Conservation (phyloP, 768 basidiomycete species). For the Lepiota venenata region DNA sequence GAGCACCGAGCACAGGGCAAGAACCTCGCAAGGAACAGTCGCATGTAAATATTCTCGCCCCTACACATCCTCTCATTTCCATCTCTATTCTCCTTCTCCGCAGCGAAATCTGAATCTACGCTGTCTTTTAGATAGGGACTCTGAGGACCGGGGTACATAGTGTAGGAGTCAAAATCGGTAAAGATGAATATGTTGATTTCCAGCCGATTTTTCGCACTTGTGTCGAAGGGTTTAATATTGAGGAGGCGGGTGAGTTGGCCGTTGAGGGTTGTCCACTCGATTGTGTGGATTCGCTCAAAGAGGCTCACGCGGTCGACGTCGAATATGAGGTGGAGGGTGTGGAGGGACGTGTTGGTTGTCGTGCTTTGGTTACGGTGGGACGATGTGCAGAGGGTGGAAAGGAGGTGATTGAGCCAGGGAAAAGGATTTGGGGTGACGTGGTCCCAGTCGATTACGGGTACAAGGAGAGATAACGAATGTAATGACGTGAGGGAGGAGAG, state of each 20-base stretch:
- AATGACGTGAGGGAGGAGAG: not conserved
- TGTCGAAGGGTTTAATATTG: not conserved
- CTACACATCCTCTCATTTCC: not conserved
- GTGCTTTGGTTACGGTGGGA: not conserved
- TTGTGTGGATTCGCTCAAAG: not conserved
- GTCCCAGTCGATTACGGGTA: constrained; percentile 9
- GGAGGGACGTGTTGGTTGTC: not conserved
- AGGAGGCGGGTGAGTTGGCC: constrained; percentile 5
- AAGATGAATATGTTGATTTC: constrained; percentile 10
- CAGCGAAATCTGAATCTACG: not conserved
- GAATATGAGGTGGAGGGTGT: constrained; percentile 7
- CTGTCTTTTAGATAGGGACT: not conserved
- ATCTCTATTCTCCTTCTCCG: too few species aligned
- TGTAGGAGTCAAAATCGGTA: not conserved
- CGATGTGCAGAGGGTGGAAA: not conserved
- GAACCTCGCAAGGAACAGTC: too few species aligned
- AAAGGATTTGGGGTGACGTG: not conserved
- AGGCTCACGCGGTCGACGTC: too few species aligned
- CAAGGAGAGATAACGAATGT: constrained; percentile 6
- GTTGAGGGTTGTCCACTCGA: constrained; percentile 8
- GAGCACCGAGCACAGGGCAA: too few species aligned
- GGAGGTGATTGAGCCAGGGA: constrained; percentile 8
- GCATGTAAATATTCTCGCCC: too few species aligned
- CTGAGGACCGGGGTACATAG: not conserved
- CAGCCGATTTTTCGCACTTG: not conserved